Evolutionary conservation across 2,329 filamentous ascomycete genomes (phyloP).

Genomic region (Cryoendolithus antarcticus): DNA sequence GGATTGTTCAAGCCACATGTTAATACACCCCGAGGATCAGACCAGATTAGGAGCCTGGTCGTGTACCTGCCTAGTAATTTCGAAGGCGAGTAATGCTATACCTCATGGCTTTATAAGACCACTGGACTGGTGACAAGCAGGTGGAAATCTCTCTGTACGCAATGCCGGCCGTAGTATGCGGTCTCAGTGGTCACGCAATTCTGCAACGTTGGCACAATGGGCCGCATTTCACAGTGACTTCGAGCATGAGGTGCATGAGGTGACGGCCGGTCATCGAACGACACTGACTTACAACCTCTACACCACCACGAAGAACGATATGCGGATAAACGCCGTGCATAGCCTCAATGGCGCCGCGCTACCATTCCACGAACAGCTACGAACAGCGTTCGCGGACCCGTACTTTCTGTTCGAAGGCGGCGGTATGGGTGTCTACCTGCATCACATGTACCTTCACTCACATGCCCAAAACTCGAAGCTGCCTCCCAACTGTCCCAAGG

Average conservation of each 20-base stretch:
- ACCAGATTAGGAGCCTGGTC: slow-evolving; percentile 15
- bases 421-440: slow-evolving; percentile 10
- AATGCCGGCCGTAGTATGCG: slow-evolving; percentile 20
- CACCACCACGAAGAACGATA: slow-evolving; percentile 12
- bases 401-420: slow-evolving; percentile 24
- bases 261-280: slow-evolving; percentile 40
- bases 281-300: slow-evolving; percentile 51
- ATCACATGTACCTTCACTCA: slow-evolving; percentile 16
- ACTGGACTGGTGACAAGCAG: too few species aligned
- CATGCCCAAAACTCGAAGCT: slow-evolving; percentile 4
- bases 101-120: too few species aligned
- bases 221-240: slow-evolving; percentile 43
- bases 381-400: slow-evolving; percentile 19
- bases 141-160: slow-evolving; percentile 31
- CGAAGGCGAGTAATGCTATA: background rate
- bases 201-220: slow-evolving; percentile 26
- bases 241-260: slow-evolving; percentile 39
- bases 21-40: slow-evolving; percentile 15
- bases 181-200: background rate
- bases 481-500: slow-evolving; percentile 15
- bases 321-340: slow-evolving; percentile 21
- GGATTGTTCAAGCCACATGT: slow-evolving; percentile 17
- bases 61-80: slow-evolving; percentile 12
- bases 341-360: slow-evolving; percentile 12
- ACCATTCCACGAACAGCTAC: slow-evolving; percentile 25